Evolutionary conservation across 139 green algal genomes (phyloP), one percentile per base, ranked within the genome.

Genomic region (Chlorella sp.): DNA sequence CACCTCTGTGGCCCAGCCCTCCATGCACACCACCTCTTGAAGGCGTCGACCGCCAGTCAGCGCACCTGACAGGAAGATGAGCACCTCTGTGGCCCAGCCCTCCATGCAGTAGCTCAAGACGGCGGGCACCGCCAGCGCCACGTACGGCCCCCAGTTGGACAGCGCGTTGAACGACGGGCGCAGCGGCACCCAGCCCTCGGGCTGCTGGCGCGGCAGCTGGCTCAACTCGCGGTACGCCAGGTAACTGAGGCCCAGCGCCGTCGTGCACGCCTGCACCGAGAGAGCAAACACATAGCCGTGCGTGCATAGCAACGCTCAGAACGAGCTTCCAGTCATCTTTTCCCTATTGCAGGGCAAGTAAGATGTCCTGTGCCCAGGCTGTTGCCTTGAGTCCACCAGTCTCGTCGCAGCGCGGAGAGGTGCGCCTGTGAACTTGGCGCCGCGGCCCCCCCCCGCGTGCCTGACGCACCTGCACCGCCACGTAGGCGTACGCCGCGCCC

Each of bases 11-110:
- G 42, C 42, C 10, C 42, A 55, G 10, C 17, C 10, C 17, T 24
- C 42, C 17, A 10, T 10, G 42, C 17, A 17, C 42, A 55, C 17
- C 42, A 55, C 42, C 10, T 24, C 10, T 17, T 17, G 42, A 55
- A 55, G 42, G 42, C 42, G 17, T 55, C 17, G 42, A 55, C 42
- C 10, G 17, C 10, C 42, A 55, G 42, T 55, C 42, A 55, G 17
- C 42, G 10, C 10, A 55, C 42, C 10, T 55, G 42, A 24, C 10
- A 14, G 60, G n/a, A n/a, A n/a, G n/a, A n/a, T n/a, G n/a, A n/a
- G 22, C 69, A 80, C 75, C 65, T 81, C 76, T 17, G 35, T 34
- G 2, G 76, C 76, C 71, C 76, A 82, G 22, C 76, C 76, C 60
- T 82, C 76, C 71, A 82, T 77, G 71, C 76, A 82, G 32, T 68